Percentiles rank a stretch among this genome's conserved stretches.
Evolutionary conservation across 2,329 filamentous ascomycete genomes (phyloP).

Genomic region (Boeremia exigua): DNA sequence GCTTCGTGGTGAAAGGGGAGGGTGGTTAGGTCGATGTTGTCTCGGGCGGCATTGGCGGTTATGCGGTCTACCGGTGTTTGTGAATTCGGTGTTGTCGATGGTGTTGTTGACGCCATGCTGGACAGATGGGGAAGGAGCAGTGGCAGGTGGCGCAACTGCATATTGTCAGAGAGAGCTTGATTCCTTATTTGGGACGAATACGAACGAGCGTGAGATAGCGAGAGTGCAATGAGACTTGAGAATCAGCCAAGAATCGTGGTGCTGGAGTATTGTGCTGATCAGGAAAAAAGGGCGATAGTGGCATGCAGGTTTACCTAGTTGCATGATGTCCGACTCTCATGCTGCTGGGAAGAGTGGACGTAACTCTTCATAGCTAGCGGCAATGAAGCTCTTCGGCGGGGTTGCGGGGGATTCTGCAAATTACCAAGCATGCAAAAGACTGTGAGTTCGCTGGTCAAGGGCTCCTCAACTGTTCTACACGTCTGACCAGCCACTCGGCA

Average conservation of each 20-base stretch:
- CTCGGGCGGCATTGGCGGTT: constrained; percentile 17
- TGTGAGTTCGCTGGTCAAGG: no score
- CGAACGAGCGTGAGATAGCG: no score
- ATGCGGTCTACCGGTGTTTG: constrained; percentile 16
- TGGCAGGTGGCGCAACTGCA: background rate
- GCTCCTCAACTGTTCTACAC: no score
- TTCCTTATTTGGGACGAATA: no score
- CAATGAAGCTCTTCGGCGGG: no score
- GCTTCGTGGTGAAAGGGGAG: constrained; percentile 42
- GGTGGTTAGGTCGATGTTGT: constrained; percentile 35
- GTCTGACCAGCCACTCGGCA: no score
- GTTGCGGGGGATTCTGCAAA: no score
- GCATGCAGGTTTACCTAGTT: background rate
- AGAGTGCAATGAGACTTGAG: no score
- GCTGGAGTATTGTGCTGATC: background rate
- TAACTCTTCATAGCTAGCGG: no score
- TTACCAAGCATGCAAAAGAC: no score
- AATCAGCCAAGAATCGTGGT: background rate
- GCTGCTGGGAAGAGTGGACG: no score
- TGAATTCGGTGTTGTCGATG: background rate
- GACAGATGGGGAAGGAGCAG: background rate
- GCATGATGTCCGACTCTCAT: no score
- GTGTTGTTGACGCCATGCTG: constrained; percentile 8
- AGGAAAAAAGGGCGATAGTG: background rate
- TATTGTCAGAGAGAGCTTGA: background rate